A percentile compares a stretch with the other conserved stretches of the same genome.
Conservation (phyloP, 2,329 filamentous ascomycete species). For the Pyrenochaeta sp. region DNA sequence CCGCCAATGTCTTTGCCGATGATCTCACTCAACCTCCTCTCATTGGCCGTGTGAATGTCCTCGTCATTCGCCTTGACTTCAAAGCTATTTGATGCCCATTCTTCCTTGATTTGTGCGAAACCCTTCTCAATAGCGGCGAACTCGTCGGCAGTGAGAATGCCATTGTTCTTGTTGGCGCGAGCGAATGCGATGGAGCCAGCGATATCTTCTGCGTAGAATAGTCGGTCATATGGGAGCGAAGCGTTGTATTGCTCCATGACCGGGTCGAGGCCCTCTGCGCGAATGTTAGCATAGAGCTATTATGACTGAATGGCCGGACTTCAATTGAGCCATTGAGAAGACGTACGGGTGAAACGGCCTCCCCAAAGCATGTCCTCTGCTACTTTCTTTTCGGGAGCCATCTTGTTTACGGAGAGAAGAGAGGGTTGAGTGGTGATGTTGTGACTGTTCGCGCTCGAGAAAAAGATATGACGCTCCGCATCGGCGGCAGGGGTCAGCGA, state of each 20-base stretch:
- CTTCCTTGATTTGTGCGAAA: slow-evolving; percentile 65
- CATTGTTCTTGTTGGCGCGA: slow-evolving; percentile 76
- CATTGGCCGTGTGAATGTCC: slow-evolving; percentile 65
- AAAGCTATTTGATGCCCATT: slow-evolving; percentile 58
- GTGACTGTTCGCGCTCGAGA: slow-evolving; percentile 36
- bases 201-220: slow-evolving; percentile 82
- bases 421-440: slow-evolving; percentile 7
- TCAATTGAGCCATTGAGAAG: background rate
- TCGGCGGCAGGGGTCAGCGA: slow-evolving; percentile 32
- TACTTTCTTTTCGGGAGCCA: slow-evolving; percentile 47
- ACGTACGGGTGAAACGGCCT: slow-evolving; percentile 46
- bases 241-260: slow-evolving; percentile 89
- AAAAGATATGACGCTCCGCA: slow-evolving; percentile 36
- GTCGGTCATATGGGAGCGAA: slow-evolving; percentile 79
- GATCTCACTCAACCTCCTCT: slow-evolving; percentile 72
- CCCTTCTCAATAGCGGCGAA: slow-evolving; percentile 78
- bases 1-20: slow-evolving; percentile 86
- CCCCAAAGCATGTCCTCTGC: slow-evolving; percentile 52
- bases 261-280: slow-evolving; percentile 77
- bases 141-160: slow-evolving; percentile 76
- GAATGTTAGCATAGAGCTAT: slow-evolving; percentile 19
- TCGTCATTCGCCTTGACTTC: slow-evolving; percentile 60
- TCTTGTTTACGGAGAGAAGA: slow-evolving; percentile 18
- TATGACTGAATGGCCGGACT: background rate
- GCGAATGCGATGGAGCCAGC: slow-evolving; percentile 82